Conservation (phyloP, 805 yeast genomes). For the Schizosaccharomyces pombe region ASM294v3 CU329670.1:3147501-3148000, state of each 20-base stretch:
- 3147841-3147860: slow-evolving; percentile 25
- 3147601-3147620: slow-evolving; percentile 30
- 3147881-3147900: slow-evolving; percentile 38
- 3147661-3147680: slow-evolving; percentile 19
- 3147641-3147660: slow-evolving; percentile 22
- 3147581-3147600: slow-evolving; percentile 31
- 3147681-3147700: slow-evolving; percentile 9
- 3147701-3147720: not conserved
- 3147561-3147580: slow-evolving; percentile 37
- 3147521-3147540: slow-evolving; percentile 52
- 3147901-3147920: slow-evolving; percentile 22
- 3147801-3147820: slow-evolving; percentile 2
- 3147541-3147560: slow-evolving; percentile 37
- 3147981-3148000: slow-evolving; percentile 30
- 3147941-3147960: slow-evolving; percentile 30
- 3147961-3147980: slow-evolving; percentile 31
- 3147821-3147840: not conserved
- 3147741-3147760: not conserved
- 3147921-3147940: slow-evolving; percentile 26
- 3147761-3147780: not conserved
- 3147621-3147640: slow-evolving; percentile 30
- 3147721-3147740: not conserved
- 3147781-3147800: not conserved
- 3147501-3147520: slow-evolving; percentile 57
- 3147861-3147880: slow-evolving; percentile 23